Conservation (phyloP, 495 filamentous ascomycete genomes). For the Tuber calosporum region DNA sequence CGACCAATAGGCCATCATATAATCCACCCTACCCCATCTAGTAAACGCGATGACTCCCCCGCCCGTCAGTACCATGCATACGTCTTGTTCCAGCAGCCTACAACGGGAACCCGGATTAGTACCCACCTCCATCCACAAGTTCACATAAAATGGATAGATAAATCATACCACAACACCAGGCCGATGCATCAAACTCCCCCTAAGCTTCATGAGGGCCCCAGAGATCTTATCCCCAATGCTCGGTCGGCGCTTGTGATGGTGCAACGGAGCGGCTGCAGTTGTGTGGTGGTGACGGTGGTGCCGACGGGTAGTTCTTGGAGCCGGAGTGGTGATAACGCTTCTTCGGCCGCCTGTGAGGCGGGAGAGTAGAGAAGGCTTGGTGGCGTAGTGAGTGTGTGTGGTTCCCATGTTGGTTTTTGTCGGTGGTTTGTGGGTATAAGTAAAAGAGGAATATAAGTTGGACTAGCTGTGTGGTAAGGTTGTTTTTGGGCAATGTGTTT, state of each 20-base stretch:
- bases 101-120: background rate
- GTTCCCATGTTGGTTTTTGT: conserved; percentile 31
- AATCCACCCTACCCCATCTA: conserved; percentile 15
- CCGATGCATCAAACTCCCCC: conserved; percentile 55
- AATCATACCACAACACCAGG: conserved; percentile 57
- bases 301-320: conserved; percentile 39
- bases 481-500: background rate
- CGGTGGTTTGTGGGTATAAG: background rate
- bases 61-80: conserved; percentile 66
- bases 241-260: conserved; percentile 54
- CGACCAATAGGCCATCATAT: background rate
- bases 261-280: conserved; percentile 39
- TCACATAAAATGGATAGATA: conserved; percentile 4
- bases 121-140: background rate
- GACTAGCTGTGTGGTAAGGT: background rate
- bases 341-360: conserved; percentile 39
- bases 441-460: background rate
- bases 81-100: conserved; percentile 64
- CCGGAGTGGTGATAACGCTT: conserved; percentile 44
- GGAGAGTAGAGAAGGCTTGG: conserved; percentile 35
- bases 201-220: conserved; percentile 60
- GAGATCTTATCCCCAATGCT: conserved; percentile 62
- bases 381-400: conserved; percentile 16
- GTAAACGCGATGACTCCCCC: conserved; percentile 44
- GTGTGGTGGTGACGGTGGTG: conserved; percentile 19